These are phyloP conservation scores for Protea cynaroides DNA, from an alignment of 164 flowering plant genomes.

Conservation along the genomic window DNA sequence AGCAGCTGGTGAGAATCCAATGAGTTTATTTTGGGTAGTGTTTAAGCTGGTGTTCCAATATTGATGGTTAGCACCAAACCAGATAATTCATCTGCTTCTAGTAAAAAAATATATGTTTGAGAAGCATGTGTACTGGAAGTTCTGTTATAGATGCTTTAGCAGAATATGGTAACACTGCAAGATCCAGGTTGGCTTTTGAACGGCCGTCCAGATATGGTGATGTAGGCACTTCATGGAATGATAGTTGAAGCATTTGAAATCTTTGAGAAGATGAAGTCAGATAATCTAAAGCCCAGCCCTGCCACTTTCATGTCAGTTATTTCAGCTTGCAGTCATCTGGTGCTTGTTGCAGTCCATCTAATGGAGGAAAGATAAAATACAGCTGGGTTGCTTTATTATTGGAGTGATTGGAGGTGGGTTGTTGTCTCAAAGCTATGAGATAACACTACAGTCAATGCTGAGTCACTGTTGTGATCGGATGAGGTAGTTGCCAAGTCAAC, in stretches of 20 bases:
- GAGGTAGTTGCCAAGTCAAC: too few species aligned
- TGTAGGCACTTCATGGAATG: slow-evolving; percentile 46
- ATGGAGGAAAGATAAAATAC: too few species aligned
- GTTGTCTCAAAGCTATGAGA: too few species aligned
- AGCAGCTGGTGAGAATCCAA: slow-evolving; percentile 40
- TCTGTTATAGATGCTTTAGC: slow-evolving; percentile 52
- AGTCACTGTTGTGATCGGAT: too few species aligned
- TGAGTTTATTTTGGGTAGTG: slow-evolving; percentile 43
- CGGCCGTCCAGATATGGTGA: slow-evolving; percentile 19
- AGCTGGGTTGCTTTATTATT: too few species aligned
- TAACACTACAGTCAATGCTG: too few species aligned
- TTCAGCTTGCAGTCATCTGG: slow-evolving; percentile 45
- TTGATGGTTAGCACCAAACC: slow-evolving; percentile 27
- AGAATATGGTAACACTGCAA: slow-evolving; percentile 46
- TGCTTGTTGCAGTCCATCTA: too few species aligned
- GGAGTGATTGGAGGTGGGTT: too few species aligned
- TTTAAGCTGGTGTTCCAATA: slow-evolving; percentile 35
- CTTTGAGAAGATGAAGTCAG: slow-evolving; percentile 33
- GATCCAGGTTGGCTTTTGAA: slow-evolving; percentile 34
- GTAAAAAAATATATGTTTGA: slow-evolving; percentile 39
- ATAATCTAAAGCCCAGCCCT: slow-evolving; percentile 36
- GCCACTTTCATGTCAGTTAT: slow-evolving; percentile 48
- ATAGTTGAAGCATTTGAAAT: slow-evolving; percentile 32
- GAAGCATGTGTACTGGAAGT: slow-evolving; percentile 27
- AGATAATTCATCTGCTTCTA: slow-evolving; percentile 36